Conservation (phyloP, 257 asterid species). For the Ophiorrhiza pumila region DNA sequence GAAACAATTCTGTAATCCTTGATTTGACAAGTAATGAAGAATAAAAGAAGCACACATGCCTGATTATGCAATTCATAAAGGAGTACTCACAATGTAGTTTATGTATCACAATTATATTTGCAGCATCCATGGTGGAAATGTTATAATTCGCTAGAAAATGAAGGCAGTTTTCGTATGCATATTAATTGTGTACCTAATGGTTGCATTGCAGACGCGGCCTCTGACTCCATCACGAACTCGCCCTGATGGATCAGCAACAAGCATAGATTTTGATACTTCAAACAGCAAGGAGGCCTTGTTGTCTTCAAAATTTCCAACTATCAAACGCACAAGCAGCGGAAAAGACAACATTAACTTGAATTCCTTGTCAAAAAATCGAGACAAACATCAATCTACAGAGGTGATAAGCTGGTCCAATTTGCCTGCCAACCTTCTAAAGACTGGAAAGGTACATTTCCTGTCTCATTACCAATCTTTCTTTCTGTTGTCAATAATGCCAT, state of each 20-base stretch:
- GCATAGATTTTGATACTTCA: conserved; percentile 29
- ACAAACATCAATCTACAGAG: conserved; percentile 44
- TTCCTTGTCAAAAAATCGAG: conserved; percentile 20
- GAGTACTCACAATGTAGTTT: not conserved
- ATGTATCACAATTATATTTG: not conserved
- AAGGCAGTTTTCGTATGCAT: not conserved
- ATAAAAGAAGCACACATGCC: not conserved
- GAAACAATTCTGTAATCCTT: no score
- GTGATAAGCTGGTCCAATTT: conserved; percentile 61
- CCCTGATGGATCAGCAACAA: conserved; percentile 34
- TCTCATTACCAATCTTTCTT: not conserved
- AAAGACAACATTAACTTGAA: conserved; percentile 40
- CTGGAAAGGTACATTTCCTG: conserved; percentile 55
- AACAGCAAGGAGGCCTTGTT: conserved; percentile 24
- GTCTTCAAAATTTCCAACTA: conserved; percentile 29
- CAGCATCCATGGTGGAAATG: not conserved
- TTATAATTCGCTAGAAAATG: not conserved
- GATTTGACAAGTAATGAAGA: not conserved
- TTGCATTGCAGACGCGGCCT: conserved; percentile 41
- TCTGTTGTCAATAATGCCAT: not conserved
- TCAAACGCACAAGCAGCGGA: conserved; percentile 40
- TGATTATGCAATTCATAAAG: not conserved
- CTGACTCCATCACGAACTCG: conserved; percentile 39
- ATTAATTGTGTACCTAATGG: not conserved
- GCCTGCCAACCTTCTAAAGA: conserved; percentile 61